A percentile compares a stretch with the other conserved stretches of the same genome.
phyloP scores from a whole-genome alignment of 805 yeast species.

The Tetrapisispora arboricola region DNA sequence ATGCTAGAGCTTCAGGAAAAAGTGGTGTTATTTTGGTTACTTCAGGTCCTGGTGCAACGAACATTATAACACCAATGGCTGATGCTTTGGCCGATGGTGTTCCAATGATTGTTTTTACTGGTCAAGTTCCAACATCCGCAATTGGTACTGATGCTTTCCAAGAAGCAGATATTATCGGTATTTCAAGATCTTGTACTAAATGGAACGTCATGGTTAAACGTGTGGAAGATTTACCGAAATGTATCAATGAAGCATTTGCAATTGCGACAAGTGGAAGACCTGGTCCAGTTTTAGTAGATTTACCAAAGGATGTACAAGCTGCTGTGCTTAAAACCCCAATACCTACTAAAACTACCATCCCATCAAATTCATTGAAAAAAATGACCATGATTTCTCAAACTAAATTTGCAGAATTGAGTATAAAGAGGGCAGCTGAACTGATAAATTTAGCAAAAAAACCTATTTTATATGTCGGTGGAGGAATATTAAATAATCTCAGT shows the following conservation, averaged over 20 bases:
- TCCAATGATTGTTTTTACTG: slow-evolving; percentile 92
- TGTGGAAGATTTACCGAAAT: slow-evolving; percentile 86
- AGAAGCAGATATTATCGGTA: slow-evolving; percentile 97
- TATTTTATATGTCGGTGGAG: slow-evolving; percentile 84
- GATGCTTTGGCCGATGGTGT: slow-evolving; percentile 97
- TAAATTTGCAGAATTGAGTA: slow-evolving; percentile 64
- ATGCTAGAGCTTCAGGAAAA: slow-evolving; percentile 89
- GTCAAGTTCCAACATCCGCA: slow-evolving; percentile 92
- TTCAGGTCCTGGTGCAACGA: slow-evolving; percentile 99
- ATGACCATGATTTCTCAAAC: slow-evolving; percentile 61
- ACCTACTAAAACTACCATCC: slow-evolving; percentile 69
- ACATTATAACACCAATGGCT: slow-evolving; percentile 96
- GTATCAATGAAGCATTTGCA: slow-evolving; percentile 97
- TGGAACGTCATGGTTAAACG: slow-evolving; percentile 98
- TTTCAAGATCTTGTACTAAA: slow-evolving; percentile 93
- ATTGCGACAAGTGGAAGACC: slow-evolving; percentile 95
- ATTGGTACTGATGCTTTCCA: slow-evolving; percentile 99
- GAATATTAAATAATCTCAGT: slow-evolving; percentile 67
- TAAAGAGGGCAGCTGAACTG: slow-evolving; percentile 66
- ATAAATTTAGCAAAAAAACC: slow-evolving; percentile 81
- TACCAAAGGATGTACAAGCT: slow-evolving; percentile 97
- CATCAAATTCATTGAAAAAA: slow-evolving; percentile 55
- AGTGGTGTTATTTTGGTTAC: slow-evolving; percentile 97
- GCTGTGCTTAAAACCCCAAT: slow-evolving; percentile 78
- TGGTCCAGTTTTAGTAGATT: slow-evolving; percentile 94